Conservation (phyloP, 441 rosid species). For the Brassica balearica region DNA sequence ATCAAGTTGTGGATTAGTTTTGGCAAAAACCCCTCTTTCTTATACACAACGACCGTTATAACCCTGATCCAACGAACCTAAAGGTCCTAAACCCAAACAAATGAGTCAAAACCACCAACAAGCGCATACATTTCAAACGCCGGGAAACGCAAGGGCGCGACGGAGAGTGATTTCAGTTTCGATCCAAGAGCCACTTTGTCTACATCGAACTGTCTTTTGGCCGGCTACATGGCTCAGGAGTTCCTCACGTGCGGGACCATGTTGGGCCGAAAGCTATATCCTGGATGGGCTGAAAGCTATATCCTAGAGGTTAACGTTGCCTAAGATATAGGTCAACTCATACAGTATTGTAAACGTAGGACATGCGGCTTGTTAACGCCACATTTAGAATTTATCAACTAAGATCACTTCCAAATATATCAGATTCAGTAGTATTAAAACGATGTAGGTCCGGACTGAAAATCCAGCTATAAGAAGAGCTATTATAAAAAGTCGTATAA, state of each 20-base stretch:
- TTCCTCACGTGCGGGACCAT: conserved; percentile 70
- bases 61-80: conserved; percentile 12
- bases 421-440: no score
- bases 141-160: conserved; percentile 66
- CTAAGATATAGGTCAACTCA: no score
- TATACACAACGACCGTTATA: conserved; percentile 6
- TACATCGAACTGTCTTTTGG: conserved; percentile 57
- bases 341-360: no score
- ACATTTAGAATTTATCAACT: no score
- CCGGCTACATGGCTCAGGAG: conserved; percentile 88
- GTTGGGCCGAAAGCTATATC: conserved; percentile 59
- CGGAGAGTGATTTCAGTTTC: conserved; percentile 43
- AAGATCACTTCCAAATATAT: no score
- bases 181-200: conserved; percentile 29
- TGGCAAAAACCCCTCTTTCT: no score
- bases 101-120: conserved; percentile 59
- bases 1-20: no score
- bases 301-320: no score
- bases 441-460: no score
- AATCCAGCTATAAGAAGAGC: no score
- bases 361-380: no score
- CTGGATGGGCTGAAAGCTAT: conserved; percentile 42
- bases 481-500: no score
- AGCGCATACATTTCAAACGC: conserved; percentile 49
- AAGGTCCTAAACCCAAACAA: not conserved